Evolutionary conservation across 768 basidiomycete genomes (phyloP), one percentile per base, ranked within the genome.

Genomic region (Lepiota subincarnata): DNA sequence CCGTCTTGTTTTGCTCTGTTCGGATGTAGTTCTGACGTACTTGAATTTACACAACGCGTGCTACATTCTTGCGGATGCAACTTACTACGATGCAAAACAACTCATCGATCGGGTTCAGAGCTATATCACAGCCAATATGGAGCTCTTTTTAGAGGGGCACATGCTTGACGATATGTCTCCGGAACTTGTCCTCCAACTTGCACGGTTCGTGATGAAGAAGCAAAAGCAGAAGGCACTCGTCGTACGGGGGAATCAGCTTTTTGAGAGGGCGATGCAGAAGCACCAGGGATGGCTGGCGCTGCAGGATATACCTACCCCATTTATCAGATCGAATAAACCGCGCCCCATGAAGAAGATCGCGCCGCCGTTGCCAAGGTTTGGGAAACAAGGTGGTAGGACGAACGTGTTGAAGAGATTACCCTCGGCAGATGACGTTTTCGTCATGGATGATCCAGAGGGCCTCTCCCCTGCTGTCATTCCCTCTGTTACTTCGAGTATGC

Each of bases 81-180:
- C 84, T 0, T 81, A 89, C 64, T 89, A 84, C 69, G 81, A 90
- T 58, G 89, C 87, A 6, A 61, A 67, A 12, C 78, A 81, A 1
- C 81, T 99, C 39, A 77, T 83, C 18, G 76, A 81, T 28, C 79
- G 84, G 53, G 70, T 98, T 34, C 82, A 92, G 66, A 80, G 75
- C 20, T 98, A 92, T 67, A 86, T 97, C 61, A 71, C 81, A 1
- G 80, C 82, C 53, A 95, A 92, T 63, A 74, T 96, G 73, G 97
- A 99, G 67, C 83, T 84, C 0, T 77, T 97, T 46, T 78, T 99
- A 16, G 93, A 98, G 63, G 76, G 75, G 31, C 79, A 80, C 14
- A 79, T 95, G 61, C 78, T 99, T 19, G 89, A 94, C 53, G 86
- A 87, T 48, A 76, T 96, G 35, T 75, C 84, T 1, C 63, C 73